phyloP scores from a whole-genome alignment of 192 early-diverging fungal species.

The Backusella psychrophila region DNA sequence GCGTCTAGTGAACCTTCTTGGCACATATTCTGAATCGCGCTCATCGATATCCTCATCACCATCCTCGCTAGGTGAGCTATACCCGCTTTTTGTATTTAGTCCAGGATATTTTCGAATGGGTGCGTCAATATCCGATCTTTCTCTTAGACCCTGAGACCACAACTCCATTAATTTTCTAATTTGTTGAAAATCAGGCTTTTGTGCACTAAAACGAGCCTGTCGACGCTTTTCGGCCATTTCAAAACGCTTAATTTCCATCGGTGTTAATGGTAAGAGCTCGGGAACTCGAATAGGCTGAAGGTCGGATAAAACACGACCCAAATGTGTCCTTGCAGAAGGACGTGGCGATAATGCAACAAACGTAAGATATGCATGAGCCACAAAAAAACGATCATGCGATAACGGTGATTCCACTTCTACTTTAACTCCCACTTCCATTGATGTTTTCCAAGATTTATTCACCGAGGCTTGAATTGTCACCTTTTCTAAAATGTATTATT shows the following conservation, averaged over 20 bases:
- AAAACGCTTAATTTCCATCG: constrained; percentile 52
- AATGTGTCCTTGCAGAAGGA: constrained; percentile 20
- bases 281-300: constrained; percentile 44
- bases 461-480: constrained; percentile 61
- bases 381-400: constrained; percentile 51
- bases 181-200: constrained; percentile 21
- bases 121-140: constrained; percentile 20
- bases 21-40: not conserved
- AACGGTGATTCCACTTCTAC: constrained; percentile 66
- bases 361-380: constrained; percentile 66
- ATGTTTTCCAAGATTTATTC: constrained; percentile 67
- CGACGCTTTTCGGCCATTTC: constrained; percentile 57
- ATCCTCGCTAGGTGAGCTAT: not conserved
- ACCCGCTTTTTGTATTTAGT: not conserved
- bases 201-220: constrained; percentile 35
- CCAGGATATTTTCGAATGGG: constrained; percentile 29
- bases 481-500: not conserved
- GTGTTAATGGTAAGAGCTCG: constrained; percentile 45
- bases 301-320: constrained; percentile 19
- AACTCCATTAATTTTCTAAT: constrained; percentile 40
- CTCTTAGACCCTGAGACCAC: constrained; percentile 40
- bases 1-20: not conserved
- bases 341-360: constrained; percentile 53
- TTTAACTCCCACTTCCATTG: constrained; percentile 67
- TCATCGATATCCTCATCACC: not conserved